Conservation (phyloP, 129 eudicot species). For the Pittosporum tobira region DNA sequence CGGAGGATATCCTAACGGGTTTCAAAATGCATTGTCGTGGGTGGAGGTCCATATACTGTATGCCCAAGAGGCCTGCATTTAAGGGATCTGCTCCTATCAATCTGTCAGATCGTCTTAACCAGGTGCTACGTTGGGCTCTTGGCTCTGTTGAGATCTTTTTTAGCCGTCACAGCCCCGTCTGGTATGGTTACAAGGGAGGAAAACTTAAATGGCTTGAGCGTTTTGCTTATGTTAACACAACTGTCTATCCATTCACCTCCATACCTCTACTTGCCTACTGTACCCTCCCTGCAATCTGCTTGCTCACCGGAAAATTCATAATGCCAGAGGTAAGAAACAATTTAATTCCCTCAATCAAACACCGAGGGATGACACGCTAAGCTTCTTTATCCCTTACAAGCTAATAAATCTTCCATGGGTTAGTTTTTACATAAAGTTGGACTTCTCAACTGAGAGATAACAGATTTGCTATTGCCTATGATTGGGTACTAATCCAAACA, state of each 20-base stretch:
- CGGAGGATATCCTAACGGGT: slow-evolving; percentile 93
- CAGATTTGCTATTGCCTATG: too few relatives aligned
- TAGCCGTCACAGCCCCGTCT: slow-evolving; percentile 82
- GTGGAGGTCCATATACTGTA: slow-evolving; percentile 94
- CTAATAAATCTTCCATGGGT: too few relatives aligned
- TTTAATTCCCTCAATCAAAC: too few relatives aligned
- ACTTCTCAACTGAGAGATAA: too few relatives aligned
- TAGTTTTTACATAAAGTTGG: too few relatives aligned
- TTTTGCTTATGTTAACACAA: slow-evolving; percentile 77
- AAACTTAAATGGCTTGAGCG: slow-evolving; percentile 90
- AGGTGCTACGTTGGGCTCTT: slow-evolving; percentile 97
- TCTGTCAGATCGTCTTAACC: slow-evolving; percentile 90
- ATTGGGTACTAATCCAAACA: too few relatives aligned
- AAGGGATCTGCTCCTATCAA: slow-evolving; percentile 97
- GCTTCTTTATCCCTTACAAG: too few relatives aligned
- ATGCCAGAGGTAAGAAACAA: slow-evolving; percentile 69
- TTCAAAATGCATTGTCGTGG: slow-evolving; percentile 99
- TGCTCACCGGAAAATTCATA: slow-evolving; percentile 89
- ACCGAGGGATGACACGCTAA: too few relatives aligned
- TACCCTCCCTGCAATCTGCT: slow-evolving; percentile 86
- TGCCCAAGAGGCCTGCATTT: slow-evolving; percentile 84
- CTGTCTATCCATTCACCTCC: slow-evolving; percentile 92
- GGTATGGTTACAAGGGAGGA: slow-evolving; percentile 87
- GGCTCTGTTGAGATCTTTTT: slow-evolving; percentile 97
- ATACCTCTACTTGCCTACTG: slow-evolving; percentile 91